Conservation (phyloP, 208 protist species). For the Entamoeba invadens region DNA sequence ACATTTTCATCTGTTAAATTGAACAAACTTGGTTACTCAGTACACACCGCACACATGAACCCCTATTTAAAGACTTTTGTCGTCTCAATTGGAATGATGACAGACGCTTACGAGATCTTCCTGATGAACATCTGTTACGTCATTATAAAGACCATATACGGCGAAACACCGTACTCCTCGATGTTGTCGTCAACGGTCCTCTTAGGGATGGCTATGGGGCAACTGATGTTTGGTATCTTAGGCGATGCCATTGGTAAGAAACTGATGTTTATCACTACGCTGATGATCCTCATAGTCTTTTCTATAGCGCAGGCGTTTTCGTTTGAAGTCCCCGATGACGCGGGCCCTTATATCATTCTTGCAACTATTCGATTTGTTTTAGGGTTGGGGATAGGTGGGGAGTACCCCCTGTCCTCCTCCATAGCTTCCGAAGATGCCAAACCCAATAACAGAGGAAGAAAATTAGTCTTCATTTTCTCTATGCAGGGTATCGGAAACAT, state of each 20-base stretch:
- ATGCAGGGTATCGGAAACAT: not conserved
- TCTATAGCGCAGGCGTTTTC: not conserved
- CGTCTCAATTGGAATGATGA: not conserved
- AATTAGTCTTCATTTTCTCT: not conserved
- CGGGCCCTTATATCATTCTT: not conserved
- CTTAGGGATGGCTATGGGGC: not conserved
- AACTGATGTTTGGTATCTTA: not conserved
- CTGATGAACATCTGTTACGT: not conserved
- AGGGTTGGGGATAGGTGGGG: not conserved
- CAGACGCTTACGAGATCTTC: not conserved
- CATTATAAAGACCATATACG: not conserved
- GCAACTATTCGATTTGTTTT: not conserved
- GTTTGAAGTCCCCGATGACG: not conserved
- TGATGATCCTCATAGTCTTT: not conserved
- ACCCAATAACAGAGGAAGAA: not conserved
- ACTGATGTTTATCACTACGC: not conserved
- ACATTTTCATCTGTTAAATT: too few species aligned
- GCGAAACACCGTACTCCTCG: not conserved
- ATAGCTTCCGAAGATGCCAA: not conserved
- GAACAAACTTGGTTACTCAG: too few species aligned
- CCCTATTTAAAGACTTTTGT: not conserved
- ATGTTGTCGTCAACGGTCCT: not conserved
- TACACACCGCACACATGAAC: not conserved
- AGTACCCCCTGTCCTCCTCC: not conserved
- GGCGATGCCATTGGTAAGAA: not conserved